phyloP scores from a whole-genome alignment of 1,139 yeast species.

The Kluyveromyces sp. region DNA sequence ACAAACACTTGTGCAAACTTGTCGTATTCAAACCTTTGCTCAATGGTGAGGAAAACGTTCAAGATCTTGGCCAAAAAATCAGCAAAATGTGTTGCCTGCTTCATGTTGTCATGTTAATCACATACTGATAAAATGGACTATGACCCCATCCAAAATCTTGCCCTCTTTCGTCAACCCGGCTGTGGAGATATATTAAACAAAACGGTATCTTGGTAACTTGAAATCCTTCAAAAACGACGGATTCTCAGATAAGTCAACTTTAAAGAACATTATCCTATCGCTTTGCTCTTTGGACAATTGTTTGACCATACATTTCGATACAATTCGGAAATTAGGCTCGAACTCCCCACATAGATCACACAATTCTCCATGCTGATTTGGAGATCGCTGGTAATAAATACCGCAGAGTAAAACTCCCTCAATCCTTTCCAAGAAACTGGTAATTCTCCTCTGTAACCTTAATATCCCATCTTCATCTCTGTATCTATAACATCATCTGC shows the following conservation, averaged over 20 bases:
- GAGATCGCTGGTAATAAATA: conserved; percentile 39
- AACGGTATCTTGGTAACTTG: conserved; percentile 46
- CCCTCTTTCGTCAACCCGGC: conserved; percentile 13
- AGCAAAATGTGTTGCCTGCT: conserved; percentile 41
- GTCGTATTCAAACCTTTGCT: conserved; percentile 35
- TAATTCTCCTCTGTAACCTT: conserved; percentile 29
- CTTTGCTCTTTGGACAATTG: conserved; percentile 35
- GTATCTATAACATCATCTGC: not conserved
- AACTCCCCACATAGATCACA: conserved; percentile 40
- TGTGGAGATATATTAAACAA: conserved; percentile 52
- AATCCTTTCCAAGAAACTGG: conserved; percentile 22
- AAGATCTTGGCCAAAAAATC: conserved; percentile 42
- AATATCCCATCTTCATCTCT: conserved; percentile 24
- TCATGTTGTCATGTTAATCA: conserved; percentile 19
- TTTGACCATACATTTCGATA: conserved; percentile 37
- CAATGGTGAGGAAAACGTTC: conserved; percentile 37
- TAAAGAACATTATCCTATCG: conserved; percentile 39
- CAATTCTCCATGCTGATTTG: conserved; percentile 23
- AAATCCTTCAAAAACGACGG: conserved; percentile 34
- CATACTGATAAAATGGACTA: conserved; percentile 31
- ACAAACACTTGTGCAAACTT: conserved; percentile 42
- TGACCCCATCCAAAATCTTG: conserved; percentile 21
- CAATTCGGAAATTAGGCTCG: conserved; percentile 34
- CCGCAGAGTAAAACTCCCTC: conserved; percentile 37
- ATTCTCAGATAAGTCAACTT: conserved; percentile 43